Evolutionary conservation across 139 green algal genomes (phyloP).

Genomic region (Tetratostichococcus sp.): DNA sequence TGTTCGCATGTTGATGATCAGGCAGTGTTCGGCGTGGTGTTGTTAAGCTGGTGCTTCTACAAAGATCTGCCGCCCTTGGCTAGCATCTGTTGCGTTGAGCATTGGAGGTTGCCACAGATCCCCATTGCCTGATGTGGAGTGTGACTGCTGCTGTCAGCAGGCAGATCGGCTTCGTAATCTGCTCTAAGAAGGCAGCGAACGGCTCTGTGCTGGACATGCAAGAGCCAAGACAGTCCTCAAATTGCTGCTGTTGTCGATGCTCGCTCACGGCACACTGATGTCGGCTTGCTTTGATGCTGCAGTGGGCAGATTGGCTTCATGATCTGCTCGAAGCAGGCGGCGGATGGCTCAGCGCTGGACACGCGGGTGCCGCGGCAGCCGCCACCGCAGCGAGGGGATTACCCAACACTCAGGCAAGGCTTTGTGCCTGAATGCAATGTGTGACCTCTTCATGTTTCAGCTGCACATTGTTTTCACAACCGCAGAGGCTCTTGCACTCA

Average conservation of each 20-base stretch:
- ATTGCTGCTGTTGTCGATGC: neutral
- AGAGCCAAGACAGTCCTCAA: too few relatives aligned
- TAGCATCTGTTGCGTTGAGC: too few relatives aligned
- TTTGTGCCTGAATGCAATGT: neutral
- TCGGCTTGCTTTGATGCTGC: slow-evolving; percentile 8
- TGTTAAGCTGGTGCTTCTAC: too few relatives aligned
- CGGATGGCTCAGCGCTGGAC: slow-evolving; percentile 33
- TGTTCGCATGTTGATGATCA: too few relatives aligned
- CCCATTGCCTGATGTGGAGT: too few relatives aligned
- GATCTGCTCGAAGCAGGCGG: slow-evolving; percentile 81
- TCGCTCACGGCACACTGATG: neutral
- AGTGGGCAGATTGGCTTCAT: slow-evolving; percentile 96
- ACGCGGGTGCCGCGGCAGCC: slow-evolving; percentile 37
- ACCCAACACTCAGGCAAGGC: slow-evolving; percentile 32
- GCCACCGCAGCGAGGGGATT: slow-evolving; percentile 7
- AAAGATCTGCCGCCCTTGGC: too few relatives aligned
- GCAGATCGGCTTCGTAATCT: too few relatives aligned
- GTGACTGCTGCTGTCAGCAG: too few relatives aligned
- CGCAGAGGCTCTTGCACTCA: neutral
- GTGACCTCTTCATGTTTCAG: neutral
- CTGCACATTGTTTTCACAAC: neutral
- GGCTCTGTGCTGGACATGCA: too few relatives aligned
- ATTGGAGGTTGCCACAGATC: too few relatives aligned
- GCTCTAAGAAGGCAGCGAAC: too few relatives aligned
- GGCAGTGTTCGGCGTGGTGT: too few relatives aligned